Percentiles rank a stretch among this genome's conserved stretches.
Conservation (phyloP, 78 protist species). For the Thecamonas trahens region DNA sequence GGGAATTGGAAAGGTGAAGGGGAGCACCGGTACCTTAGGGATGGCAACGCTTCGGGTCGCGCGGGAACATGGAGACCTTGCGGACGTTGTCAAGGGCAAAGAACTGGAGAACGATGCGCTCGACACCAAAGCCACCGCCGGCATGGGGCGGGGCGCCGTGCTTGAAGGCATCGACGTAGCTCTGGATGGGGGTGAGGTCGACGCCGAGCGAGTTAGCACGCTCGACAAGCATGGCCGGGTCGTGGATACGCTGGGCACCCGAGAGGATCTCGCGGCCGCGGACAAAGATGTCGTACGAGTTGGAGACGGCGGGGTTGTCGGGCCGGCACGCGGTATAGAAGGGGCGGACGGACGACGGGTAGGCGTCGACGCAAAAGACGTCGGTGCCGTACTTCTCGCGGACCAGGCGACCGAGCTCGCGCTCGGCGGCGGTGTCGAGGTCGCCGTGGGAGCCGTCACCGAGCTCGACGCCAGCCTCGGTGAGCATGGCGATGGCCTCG, state of each 20-base stretch:
- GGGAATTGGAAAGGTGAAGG: too few relatives aligned
- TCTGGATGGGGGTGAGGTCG: constrained; percentile 32
- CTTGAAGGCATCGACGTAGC: constrained; percentile 92
- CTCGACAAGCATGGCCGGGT: constrained; percentile 66
- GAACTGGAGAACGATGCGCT: constrained; percentile 89
- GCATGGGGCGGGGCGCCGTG: constrained; percentile 97
- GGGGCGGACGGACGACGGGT: constrained; percentile 89
- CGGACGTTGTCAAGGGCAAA: constrained; percentile 91
- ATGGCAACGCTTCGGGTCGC: constrained; percentile 84
- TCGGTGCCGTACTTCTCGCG: constrained; percentile 84
- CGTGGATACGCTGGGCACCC: constrained; percentile 99
- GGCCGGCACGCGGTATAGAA: constrained; percentile 99
- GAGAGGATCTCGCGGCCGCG: constrained; percentile 98
- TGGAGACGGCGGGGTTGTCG: constrained; percentile 58
- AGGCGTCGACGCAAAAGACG: constrained; percentile 91
- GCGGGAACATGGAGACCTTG: constrained; percentile 92
- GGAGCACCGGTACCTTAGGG: too few relatives aligned
- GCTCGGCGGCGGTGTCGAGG: constrained; percentile 76
- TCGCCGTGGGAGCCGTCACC: constrained; percentile 25
- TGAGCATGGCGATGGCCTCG: constrained; percentile 69
- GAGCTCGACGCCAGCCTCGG: constrained; percentile 44
- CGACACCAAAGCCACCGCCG: constrained; percentile 97
- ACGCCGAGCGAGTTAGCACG: constrained; percentile 46
- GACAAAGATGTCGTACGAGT: constrained; percentile 96
- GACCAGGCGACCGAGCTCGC: constrained; percentile 83